Evolutionary conservation across 2,329 filamentous ascomycete genomes (phyloP).

Genomic region (Ceratocystis cubensis): DNA sequence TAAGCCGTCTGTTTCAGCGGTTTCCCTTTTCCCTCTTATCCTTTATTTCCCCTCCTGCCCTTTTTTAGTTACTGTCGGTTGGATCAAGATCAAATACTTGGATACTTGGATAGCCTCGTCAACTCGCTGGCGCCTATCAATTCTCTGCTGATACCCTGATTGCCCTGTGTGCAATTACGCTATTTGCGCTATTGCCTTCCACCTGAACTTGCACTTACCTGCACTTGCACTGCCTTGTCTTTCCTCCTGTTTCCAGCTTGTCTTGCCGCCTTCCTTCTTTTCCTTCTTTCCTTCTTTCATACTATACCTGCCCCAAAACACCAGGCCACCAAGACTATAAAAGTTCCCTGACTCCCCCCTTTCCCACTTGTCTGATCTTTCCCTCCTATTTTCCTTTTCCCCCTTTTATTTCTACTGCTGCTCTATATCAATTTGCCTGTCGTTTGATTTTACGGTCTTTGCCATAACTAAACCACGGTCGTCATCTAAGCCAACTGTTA

Average conservation of each 20-base stretch:
- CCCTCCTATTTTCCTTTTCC: slow-evolving; percentile 4
- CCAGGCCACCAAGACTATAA: not conserved
- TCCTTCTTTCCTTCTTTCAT: slow-evolving; percentile 9
- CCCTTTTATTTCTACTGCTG: not conserved
- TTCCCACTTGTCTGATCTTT: not conserved
- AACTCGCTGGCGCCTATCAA: slow-evolving; percentile 1
- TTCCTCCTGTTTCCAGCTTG: not conserved
- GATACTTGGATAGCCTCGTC: not conserved
- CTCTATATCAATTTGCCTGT: not conserved
- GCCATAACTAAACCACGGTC: too few species aligned
- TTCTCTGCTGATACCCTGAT: not conserved
- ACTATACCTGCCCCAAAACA: not conserved
- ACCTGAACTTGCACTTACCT: not conserved
- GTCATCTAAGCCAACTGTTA: too few species aligned
- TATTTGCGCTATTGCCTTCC: slow-evolving; percentile 4
- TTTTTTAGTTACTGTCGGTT: too few species aligned
- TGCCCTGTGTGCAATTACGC: not conserved
- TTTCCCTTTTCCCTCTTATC: slow-evolving; percentile 1
- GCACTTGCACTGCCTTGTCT: not conserved
- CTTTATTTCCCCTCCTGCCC: not conserved
- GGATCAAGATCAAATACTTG: not conserved
- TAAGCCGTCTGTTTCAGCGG: slow-evolving; percentile 2
- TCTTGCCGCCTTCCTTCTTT: slow-evolving; percentile 5
- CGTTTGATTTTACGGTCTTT: too few species aligned
- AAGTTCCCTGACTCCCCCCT: not conserved